These are phyloP conservation scores for Rosa chinensis DNA, from an alignment of 306 rosid species.

Conservation along the genomic window DNA sequence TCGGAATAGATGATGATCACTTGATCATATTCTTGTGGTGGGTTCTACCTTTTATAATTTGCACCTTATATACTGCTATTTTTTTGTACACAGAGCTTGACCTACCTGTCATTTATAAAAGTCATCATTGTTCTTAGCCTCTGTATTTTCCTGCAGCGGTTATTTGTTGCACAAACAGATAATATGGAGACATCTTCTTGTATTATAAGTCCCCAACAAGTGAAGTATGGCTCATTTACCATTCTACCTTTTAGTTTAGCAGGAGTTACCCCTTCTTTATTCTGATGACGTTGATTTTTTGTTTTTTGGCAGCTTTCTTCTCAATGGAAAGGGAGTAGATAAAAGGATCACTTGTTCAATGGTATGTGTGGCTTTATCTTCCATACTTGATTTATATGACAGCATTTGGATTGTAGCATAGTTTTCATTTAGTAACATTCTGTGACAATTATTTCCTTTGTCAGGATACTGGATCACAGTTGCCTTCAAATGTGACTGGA, in stretches of 20 bases:
- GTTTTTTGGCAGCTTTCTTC: conserved; percentile 54
- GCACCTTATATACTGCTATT: conserved; percentile 9
- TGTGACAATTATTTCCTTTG: conserved; percentile 19
- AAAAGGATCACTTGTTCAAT: conserved; percentile 48
- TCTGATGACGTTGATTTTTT: conserved; percentile 34
- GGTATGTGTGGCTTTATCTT: conserved; percentile 49
- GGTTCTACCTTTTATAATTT: not conserved
- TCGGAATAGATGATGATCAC: not conserved
- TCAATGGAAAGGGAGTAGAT: conserved; percentile 78
- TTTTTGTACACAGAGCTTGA: not conserved
- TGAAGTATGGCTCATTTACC: conserved; percentile 53
- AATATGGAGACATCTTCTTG: conserved; percentile 77
- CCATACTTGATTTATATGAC: conserved; percentile 13
- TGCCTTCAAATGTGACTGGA: conserved; percentile 69
- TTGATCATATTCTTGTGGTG: not conserved
- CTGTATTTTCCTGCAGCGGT: conserved; percentile 51
- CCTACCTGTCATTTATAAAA: conserved; percentile 9
- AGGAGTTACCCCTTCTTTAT: conserved; percentile 17
- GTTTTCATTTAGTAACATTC: conserved; percentile 21
- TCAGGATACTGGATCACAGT: conserved; percentile 88
- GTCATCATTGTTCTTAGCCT: conserved; percentile 1
- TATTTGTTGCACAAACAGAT: conserved; percentile 80
- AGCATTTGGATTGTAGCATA: conserved; percentile 23
- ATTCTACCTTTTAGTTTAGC: conserved; percentile 9
- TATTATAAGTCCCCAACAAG: conserved; percentile 83